Evolutionary conservation across 805 yeast genomes (phyloP), one percentile per base, ranked within the genome.

Genomic region (Myxozyma nipponensis): DNA sequence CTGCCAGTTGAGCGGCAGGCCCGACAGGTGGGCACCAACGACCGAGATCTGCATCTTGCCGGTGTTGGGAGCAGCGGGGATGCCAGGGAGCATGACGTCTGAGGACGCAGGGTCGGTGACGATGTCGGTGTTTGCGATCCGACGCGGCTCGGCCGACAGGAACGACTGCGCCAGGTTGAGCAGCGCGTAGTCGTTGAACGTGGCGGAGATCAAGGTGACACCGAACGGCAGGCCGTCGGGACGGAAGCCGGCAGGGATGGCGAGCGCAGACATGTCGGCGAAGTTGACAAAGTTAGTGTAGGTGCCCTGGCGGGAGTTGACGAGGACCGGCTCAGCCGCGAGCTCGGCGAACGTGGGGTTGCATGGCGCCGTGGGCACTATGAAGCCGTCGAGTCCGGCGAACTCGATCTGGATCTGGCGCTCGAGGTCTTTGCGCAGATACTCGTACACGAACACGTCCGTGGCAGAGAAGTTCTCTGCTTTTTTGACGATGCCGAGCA

Each of bases 201-300:
- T 85, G 47, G 76, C 76, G 36, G 91, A 88, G 52, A 91, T 74
- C 44, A 91, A 74, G 4, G 98, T 91, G 52, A 91, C 79, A 69
- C 98, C 98, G 56, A 81, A 83, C 6, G 98, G 96, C 59, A 91
- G 69, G 3, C 95, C 95, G 67, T 91, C 97, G 1, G 77, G 61
- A 65, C 90, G 76, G 77, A 88, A 91, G 2, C 95, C 96, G 22
- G 83, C 85, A 23, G 98, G 98, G 48, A 91, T 76, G 0, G 98
- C 88, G 61, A 91, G 73, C 1, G 96, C 98, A 34, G 95, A 83
- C 73, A 90, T 69, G 64, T 91, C 98, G 2, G 96, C 95, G 66
- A 91, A 77, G 67, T 93, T 91, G 62, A 87, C 96, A 67, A 93
- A 93, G 71, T 91, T 91, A 26, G 98, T 91, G 83, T 95, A 91